Conservation (phyloP, 164 flowering plant species). For the Brasenia schreberi region DNA sequence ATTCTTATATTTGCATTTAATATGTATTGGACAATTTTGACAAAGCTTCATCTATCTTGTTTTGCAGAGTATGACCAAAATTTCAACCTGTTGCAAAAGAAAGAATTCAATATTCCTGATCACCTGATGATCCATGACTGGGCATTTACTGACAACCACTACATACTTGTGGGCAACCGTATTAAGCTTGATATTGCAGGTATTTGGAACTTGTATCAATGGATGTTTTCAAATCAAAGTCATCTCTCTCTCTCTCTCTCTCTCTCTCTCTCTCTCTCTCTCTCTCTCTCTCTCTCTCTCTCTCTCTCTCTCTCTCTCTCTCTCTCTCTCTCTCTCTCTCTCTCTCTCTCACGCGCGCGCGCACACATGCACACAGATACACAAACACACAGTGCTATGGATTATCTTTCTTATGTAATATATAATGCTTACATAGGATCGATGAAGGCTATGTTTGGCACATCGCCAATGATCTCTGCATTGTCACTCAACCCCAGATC, state of each 20-base stretch:
- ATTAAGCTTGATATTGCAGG: conserved; percentile 70
- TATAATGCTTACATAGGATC: conserved; percentile 34
- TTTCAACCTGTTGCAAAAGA: conserved; percentile 48
- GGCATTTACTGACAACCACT: conserved; percentile 86
- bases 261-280: too few species aligned
- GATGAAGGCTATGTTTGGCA: conserved; percentile 55
- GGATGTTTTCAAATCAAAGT: too few species aligned
- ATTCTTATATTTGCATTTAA: too few species aligned
- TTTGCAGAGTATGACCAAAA: conserved; percentile 57
- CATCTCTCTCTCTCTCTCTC: too few species aligned
- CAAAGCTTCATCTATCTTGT: neutral
- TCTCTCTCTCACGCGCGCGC: too few species aligned
- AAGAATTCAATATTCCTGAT: conserved; percentile 55
- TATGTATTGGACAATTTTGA: too few species aligned
- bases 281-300: too few species aligned
- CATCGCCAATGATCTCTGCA: conserved; percentile 91
- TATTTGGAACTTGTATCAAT: conserved; percentile 8
- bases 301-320: too few species aligned
- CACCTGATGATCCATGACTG: conserved; percentile 96
- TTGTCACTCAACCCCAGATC: conserved; percentile 57
- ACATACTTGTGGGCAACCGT: conserved; percentile 71
- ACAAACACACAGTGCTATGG: too few species aligned
- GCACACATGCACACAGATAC: too few species aligned
- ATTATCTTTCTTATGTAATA: too few species aligned
- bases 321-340: too few species aligned